A percentile compares a stretch with the other conserved stretches of the same genome.
Evolutionary conservation across 2,329 filamentous ascomycete species (phyloP).

Genomic region (Aspergillus intermedius): DNA sequence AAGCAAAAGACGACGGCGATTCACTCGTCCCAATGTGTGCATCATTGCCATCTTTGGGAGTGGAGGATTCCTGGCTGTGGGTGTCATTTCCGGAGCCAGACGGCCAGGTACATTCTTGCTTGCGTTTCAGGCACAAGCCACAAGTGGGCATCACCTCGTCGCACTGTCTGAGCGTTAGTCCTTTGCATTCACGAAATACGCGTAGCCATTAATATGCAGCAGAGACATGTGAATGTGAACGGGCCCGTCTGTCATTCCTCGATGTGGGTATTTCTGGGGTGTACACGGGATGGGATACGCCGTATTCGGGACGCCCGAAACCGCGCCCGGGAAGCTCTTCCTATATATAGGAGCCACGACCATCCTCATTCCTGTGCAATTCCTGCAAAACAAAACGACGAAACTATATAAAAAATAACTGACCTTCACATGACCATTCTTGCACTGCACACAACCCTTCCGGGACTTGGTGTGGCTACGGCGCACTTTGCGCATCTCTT

Average conservation of each 20-base stretch:
- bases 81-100: conserved; percentile 12
- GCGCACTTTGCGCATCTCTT: conserved; percentile 6
- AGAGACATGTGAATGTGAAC: conserved; percentile 2
- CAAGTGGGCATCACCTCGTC: conserved; percentile 33
- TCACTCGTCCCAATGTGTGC: conserved; percentile 6
- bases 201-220: background rate
- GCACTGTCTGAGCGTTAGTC: conserved; percentile 20
- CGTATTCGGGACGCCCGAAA: background rate
- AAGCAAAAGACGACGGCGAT: conserved; percentile 5
- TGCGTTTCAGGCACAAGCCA: conserved; percentile 31
- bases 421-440: conserved; percentile 35
- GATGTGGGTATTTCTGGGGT: too few relatives aligned
- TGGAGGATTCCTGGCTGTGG: conserved; percentile 18
- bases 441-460: conserved; percentile 35
- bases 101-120: conserved; percentile 32
- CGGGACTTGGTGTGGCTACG: conserved; percentile 35
- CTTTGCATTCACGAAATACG: background rate
- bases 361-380: background rate
- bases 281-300: too few relatives aligned
- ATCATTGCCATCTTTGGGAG: conserved; percentile 13
- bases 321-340: background rate
- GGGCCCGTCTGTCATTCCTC: too few relatives aligned
- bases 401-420: conserved; percentile 1
- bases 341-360: background rate
- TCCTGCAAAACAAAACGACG: background rate